Evolutionary conservation across 2,329 filamentous ascomycete genomes (phyloP).

Genomic region (Harringtonia aguacate): DNA sequence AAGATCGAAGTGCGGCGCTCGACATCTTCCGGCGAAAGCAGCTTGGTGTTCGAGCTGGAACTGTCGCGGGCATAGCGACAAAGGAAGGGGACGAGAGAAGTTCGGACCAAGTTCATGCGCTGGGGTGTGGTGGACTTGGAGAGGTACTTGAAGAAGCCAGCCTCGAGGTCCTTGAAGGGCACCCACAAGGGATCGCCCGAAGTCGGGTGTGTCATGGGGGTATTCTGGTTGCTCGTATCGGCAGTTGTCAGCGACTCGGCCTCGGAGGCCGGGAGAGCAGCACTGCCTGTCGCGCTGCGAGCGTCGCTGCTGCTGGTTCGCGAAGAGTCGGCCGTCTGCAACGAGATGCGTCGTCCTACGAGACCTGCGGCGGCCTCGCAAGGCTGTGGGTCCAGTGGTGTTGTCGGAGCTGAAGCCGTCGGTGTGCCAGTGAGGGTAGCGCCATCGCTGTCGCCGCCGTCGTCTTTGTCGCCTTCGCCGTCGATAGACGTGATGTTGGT

Average conservation of each 20-base stretch:
- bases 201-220: slow-evolving; percentile 28
- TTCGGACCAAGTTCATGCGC: slow-evolving; percentile 66
- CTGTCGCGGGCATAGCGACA: slow-evolving; percentile 56
- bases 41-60: slow-evolving; percentile 42
- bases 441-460: background rate
- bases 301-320: slow-evolving; percentile 13
- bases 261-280: slow-evolving; percentile 15
- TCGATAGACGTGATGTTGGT: background rate
- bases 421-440: slow-evolving; percentile 1
- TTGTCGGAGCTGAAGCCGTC: background rate
- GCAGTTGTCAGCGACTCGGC: slow-evolving; percentile 24
- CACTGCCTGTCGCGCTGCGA: slow-evolving; percentile 15
- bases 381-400: background rate
- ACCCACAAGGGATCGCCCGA: slow-evolving; percentile 44
- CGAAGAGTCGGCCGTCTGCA: slow-evolving; percentile 15
- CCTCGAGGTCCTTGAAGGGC: slow-evolving; percentile 42
- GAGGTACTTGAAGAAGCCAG: slow-evolving; percentile 46
- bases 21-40: slow-evolving; percentile 66
- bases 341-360: slow-evolving; percentile 12
- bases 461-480: background rate
- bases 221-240: slow-evolving; percentile 27
- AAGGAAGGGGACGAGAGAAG: slow-evolving; percentile 65
- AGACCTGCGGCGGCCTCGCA: background rate
- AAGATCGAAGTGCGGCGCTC: slow-evolving; percentile 70
- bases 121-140: slow-evolving; percentile 57